Evolutionary conservation across 2,329 filamentous ascomycete genomes (phyloP).

Genomic region (Xylaria sp.): DNA sequence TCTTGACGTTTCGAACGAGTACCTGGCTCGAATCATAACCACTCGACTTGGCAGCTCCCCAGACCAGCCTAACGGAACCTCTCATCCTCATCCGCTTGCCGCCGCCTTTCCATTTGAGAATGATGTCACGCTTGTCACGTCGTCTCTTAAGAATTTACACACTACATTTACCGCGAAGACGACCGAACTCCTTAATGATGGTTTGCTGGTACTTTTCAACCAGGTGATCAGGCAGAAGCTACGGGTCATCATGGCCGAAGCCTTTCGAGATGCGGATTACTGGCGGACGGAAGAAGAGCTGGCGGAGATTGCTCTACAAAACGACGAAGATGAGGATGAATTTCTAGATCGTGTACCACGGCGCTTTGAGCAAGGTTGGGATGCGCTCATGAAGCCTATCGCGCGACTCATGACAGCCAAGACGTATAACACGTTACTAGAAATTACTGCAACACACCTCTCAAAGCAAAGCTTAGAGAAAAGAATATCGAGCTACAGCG

Average conservation of each 20-base stretch:
- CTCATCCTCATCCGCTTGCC: constrained; percentile 59
- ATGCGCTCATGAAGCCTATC: constrained; percentile 84
- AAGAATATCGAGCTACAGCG: constrained; percentile 82
- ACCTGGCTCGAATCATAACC: constrained; percentile 85
- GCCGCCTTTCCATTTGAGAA: constrained; percentile 83
- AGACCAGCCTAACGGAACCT: constrained; percentile 50
- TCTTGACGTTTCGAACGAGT: constrained; percentile 90
- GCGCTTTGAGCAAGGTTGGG: constrained; percentile 87
- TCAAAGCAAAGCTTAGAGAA: constrained; percentile 81
- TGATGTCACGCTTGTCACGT: constrained; percentile 76
- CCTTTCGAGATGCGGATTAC: constrained; percentile 94
- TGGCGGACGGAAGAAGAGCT: constrained; percentile 71
- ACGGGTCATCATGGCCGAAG: constrained; percentile 83
- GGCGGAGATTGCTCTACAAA: constrained; percentile 63
- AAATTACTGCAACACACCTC: constrained; percentile 78
- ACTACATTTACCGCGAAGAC: constrained; percentile 80
- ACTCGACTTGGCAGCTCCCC: constrained; percentile 65
- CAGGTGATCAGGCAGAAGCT: constrained; percentile 87
- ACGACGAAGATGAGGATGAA: constrained; percentile 64
- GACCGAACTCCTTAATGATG: constrained; percentile 83
- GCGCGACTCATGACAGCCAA: constrained; percentile 82
- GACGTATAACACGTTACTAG: constrained; percentile 80
- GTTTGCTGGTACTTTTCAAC: constrained; percentile 85
- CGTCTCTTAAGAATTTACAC: constrained; percentile 74
- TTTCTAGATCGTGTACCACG: constrained; percentile 75